Percentiles rank a stretch among this genome's conserved stretches.
These are phyloP conservation scores for Gossypium sturtianum DNA, from an alignment of 345 rosid species.

Conservation along the genomic window DNA sequence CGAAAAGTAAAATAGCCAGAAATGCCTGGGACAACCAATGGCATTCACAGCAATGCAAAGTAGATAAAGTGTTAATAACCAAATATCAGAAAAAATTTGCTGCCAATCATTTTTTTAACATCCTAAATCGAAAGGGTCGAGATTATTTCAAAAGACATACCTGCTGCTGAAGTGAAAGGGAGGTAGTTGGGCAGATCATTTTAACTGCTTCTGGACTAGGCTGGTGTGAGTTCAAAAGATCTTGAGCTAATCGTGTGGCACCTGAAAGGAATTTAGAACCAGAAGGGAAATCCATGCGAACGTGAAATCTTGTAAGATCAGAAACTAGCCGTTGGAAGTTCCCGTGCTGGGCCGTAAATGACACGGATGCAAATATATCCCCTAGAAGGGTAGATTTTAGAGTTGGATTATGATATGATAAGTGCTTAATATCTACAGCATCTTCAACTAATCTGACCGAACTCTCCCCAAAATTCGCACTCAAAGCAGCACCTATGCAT, in stretches of 20 bases:
- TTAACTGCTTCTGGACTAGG: constrained; percentile 50
- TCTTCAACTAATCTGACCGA: constrained; percentile 36
- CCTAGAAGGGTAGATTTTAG: constrained; percentile 56
- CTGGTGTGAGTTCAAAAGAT: constrained; percentile 51
- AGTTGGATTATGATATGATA: constrained; percentile 41
- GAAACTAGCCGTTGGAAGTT: constrained; percentile 65
- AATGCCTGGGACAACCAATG: background rate
- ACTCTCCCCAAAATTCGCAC: constrained; percentile 58
- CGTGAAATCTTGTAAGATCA: constrained; percentile 74
- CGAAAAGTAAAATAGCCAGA: background rate
- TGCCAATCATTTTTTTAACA: background rate
- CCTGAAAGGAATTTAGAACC: constrained; percentile 65
- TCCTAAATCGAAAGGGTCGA: background rate
- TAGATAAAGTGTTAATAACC: background rate
- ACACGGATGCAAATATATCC: constrained; percentile 65
- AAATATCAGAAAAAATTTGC: background rate
- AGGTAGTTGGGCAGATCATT: constrained; percentile 56
- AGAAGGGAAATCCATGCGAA: constrained; percentile 69
- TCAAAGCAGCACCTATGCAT: constrained; percentile 57
- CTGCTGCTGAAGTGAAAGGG: constrained; percentile 89
- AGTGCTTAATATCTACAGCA: constrained; percentile 30
- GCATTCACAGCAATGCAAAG: background rate
- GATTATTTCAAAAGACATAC: constrained; percentile 27
- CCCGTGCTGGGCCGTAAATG: constrained; percentile 82
- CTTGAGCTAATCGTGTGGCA: constrained; percentile 53